Percentiles rank a stretch among this genome's conserved stretches.
Conservation (phyloP, 495 filamentous ascomycete species). For the Lophiostoma macrostomum region DNA sequence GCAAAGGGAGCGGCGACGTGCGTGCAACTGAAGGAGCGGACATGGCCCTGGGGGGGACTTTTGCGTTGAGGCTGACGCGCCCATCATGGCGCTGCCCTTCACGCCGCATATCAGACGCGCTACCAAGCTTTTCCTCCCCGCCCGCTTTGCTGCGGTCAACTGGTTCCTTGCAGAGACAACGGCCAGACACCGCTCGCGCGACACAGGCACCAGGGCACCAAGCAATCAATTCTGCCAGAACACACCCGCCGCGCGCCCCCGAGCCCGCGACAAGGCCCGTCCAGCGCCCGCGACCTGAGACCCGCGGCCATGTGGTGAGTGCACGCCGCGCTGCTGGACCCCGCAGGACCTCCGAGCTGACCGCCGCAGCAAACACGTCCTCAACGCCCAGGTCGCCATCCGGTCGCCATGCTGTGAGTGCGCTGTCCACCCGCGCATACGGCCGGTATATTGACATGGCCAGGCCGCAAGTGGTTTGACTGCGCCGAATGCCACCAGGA, state of each 20-base stretch:
- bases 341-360: slow-evolving; percentile 30
- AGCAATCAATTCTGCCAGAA: background rate
- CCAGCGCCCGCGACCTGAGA: background rate
- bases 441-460: background rate
- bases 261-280: background rate
- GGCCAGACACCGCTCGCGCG: background rate
- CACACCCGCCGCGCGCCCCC: background rate
- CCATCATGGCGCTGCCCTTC: background rate
- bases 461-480: slow-evolving; percentile 96
- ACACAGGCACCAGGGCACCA: too few species aligned
- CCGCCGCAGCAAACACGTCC: slow-evolving; percentile 74
- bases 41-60: too few species aligned
- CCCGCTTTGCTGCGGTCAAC: background rate
- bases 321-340: slow-evolving; percentile 1
- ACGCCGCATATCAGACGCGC: too few species aligned
- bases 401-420: slow-evolving; percentile 87
- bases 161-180: background rate
- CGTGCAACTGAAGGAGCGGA: background rate
- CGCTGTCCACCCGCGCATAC: background rate
- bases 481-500: slow-evolving; percentile 94
- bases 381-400: slow-evolving; percentile 97
- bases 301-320: slow-evolving; percentile 25
- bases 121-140: background rate
- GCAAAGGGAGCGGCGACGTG: background rate
- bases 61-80: slow-evolving; percentile 4